Conservation (phyloP, 106 monocot species). For the Apostasia shenzhenica region DNA sequence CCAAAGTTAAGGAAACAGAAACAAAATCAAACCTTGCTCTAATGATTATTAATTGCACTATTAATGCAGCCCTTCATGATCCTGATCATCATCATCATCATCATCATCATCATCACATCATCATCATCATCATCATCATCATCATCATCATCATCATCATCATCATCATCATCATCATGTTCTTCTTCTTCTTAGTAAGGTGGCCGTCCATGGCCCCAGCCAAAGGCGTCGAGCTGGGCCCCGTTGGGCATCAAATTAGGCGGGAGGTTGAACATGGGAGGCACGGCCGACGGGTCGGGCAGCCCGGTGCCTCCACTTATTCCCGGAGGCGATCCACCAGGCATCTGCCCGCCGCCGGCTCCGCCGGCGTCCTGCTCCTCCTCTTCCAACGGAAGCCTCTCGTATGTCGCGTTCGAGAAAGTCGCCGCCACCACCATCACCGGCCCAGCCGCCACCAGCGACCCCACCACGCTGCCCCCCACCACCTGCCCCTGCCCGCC, state of each 20-base stretch:
- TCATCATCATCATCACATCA: too few relatives aligned
- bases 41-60: too few relatives aligned
- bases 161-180: background rate
- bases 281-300: slow-evolving; percentile 10
- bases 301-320: background rate
- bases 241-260: slow-evolving; percentile 15
- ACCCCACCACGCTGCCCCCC: slow-evolving; percentile 29
- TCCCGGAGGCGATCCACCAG: background rate
- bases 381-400: slow-evolving; percentile 21
- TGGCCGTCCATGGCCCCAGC: slow-evolving; percentile 7
- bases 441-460: slow-evolving; percentile 13
- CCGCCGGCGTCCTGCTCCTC: slow-evolving; percentile 10
- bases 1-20: too few relatives aligned
- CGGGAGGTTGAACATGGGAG: slow-evolving; percentile 13
- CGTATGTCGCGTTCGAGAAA: slow-evolving; percentile 17
- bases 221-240: slow-evolving; percentile 6
- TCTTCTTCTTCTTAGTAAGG: background rate
- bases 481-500: slow-evolving; percentile 39
- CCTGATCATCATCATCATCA: too few relatives aligned
- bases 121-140: too few relatives aligned
- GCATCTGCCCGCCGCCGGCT: background rate
- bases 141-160: too few relatives aligned
- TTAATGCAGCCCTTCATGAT: too few relatives aligned
- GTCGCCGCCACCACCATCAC: slow-evolving; percentile 22
- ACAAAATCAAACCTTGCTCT: too few relatives aligned